These are phyloP conservation scores for Fusarium verticillioides DNA, from an alignment of 2,329 filamentous ascomycete species.

Conservation along the genomic window DNA sequence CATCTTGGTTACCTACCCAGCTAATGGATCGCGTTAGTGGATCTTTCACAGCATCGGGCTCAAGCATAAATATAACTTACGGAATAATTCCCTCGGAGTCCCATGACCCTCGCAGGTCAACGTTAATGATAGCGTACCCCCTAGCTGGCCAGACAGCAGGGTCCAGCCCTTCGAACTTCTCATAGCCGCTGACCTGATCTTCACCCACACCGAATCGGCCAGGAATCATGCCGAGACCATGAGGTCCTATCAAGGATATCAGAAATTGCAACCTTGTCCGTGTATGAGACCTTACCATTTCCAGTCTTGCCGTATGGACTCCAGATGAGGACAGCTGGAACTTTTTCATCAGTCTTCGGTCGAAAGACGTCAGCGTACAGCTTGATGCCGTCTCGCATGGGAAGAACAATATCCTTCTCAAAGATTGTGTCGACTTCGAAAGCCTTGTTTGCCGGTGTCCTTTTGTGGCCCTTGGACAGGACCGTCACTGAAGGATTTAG, in stretches of 20 bases:
- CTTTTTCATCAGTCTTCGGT: background rate
- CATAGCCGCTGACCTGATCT: background rate
- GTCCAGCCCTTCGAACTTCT: conserved; percentile 11
- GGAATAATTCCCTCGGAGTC: conserved; percentile 8
- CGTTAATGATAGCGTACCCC: conserved; percentile 4
- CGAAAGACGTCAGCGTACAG: conserved; percentile 5
- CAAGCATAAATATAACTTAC: background rate
- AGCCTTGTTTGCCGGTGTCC: background rate
- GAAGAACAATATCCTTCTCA: conserved; percentile 3
- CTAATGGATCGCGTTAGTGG: background rate
- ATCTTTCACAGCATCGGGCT: no score
- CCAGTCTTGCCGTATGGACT: conserved; percentile 13
- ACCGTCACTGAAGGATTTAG: background rate
- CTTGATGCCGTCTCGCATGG: conserved; percentile 7
- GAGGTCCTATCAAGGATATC: background rate
- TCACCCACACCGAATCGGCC: conserved; percentile 6
- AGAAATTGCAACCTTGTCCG: accelerated
- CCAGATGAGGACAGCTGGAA: conserved; percentile 1
- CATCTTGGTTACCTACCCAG: conserved; percentile 1
- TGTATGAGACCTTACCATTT: background rate
- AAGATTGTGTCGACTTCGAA: conserved; percentile 5
- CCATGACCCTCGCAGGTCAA: background rate
- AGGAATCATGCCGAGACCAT: conserved; percentile 1
- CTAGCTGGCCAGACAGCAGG: background rate
- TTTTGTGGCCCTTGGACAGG: background rate